Conservation (phyloP, 2,329 filamentous ascomycete genomes). For the Hysterium pulicare region DNA sequence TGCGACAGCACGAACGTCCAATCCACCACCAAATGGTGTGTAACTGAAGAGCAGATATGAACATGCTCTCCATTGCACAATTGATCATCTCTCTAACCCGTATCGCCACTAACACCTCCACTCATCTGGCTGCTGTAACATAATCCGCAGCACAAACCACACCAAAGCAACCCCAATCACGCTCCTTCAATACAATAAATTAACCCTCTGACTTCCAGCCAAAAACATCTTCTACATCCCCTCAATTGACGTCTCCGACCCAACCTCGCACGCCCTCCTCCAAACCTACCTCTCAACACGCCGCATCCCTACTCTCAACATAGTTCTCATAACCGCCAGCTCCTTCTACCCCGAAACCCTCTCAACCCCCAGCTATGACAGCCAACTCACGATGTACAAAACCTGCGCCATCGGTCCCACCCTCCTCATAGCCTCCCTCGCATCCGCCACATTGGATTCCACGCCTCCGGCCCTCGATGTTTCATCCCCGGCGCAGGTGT, state of each 20-base stretch:
- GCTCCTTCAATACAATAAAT: no score
- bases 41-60: background rate
- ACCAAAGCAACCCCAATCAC: no score
- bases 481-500: background rate
- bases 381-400: slow-evolving; percentile 69
- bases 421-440: slow-evolving; percentile 63
- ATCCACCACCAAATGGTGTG: slow-evolving; percentile 38
- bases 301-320: slow-evolving; percentile 37
- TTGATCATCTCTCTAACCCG: background rate
- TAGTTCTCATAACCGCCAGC: slow-evolving; percentile 64
- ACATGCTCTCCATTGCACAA: background rate
- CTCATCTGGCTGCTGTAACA: no score
- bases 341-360: slow-evolving; percentile 67
- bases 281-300: slow-evolving; percentile 46
- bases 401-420: slow-evolving; percentile 63
- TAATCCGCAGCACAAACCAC: no score
- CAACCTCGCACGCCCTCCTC: slow-evolving; percentile 36
- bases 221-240: slow-evolving; percentile 55
- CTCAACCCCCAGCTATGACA: slow-evolving; percentile 61
- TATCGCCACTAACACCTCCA: background rate
- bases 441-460: slow-evolving; percentile 40
- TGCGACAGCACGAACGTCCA: slow-evolving; percentile 55
- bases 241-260: slow-evolving; percentile 51
- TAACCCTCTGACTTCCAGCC: no score
- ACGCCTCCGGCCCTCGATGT: background rate